Evolutionary conservation across 2,329 filamentous ascomycete genomes (phyloP).

Genomic region (Colletotrichum chrysophilum): DNA sequence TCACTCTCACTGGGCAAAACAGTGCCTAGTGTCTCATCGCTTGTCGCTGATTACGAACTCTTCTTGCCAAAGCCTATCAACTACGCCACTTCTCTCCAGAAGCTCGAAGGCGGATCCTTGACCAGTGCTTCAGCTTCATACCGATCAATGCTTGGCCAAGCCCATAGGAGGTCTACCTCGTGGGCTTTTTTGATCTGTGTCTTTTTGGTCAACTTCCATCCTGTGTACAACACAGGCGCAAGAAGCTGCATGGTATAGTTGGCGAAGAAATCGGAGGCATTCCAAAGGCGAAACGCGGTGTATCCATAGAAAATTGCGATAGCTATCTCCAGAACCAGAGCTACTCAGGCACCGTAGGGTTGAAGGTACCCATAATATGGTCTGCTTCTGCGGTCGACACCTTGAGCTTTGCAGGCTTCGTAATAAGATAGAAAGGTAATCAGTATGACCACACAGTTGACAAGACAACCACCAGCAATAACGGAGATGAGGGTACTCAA

Average conservation of each 20-base stretch:
- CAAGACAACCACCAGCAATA: constrained; percentile 52
- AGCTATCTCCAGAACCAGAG: constrained; percentile 61
- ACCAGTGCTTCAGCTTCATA: constrained; percentile 48
- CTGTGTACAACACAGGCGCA: constrained; percentile 59
- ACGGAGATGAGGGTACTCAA: constrained; percentile 72
- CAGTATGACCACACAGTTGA: constrained; percentile 16
- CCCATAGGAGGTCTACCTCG: constrained; percentile 65
- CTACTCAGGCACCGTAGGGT: constrained; percentile 63
- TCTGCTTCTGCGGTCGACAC: constrained; percentile 58
- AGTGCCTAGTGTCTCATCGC: background rate
- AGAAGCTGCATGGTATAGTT: constrained; percentile 68
- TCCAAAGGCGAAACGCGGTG: constrained; percentile 66
- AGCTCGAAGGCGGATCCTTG: constrained; percentile 45
- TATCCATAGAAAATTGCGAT: constrained; percentile 69
- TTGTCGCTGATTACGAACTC: background rate
- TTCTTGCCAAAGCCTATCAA: background rate
- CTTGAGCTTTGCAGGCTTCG: constrained; percentile 58
- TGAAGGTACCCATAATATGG: constrained; percentile 73
- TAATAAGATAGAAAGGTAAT: constrained; percentile 70
- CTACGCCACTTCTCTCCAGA: constrained; percentile 57
- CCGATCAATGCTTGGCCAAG: constrained; percentile 61
- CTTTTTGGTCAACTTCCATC: constrained; percentile 65
- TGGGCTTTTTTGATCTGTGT: constrained; percentile 58
- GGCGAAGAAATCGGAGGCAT: constrained; percentile 64
- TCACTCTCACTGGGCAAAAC: background rate